A percentile compares a stretch with the other conserved stretches of the same genome.
These are phyloP conservation scores for Laetiporus sulphureus DNA, from an alignment of 1,284 basidiomycete genomes.

Conservation along the genomic window DNA sequence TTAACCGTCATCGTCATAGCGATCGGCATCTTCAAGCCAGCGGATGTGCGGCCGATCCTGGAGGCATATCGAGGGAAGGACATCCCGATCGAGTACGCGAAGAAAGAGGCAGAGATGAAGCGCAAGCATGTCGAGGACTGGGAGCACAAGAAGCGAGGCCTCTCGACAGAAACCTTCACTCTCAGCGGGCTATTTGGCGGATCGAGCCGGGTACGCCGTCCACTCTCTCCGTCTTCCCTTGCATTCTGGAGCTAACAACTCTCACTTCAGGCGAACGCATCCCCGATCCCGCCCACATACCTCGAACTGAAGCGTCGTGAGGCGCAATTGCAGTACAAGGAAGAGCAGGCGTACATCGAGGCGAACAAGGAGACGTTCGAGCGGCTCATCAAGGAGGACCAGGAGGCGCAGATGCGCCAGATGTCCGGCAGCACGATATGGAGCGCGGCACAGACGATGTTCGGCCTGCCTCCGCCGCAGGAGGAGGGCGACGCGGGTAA, in stretches of 20 bases:
- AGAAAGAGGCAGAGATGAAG: conserved; percentile 80
- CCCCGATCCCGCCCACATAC: conserved; percentile 68
- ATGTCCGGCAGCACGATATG: conserved; percentile 37
- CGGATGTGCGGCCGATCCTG: conserved; percentile 85
- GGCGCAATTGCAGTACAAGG: conserved; percentile 78
- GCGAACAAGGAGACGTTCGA: conserved; percentile 82
- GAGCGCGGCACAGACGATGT: conserved; percentile 18
- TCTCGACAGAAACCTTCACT: conserved; percentile 40
- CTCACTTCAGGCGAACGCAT: conserved; percentile 19
- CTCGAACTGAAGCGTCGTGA: conserved; percentile 88
- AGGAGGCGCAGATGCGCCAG: conserved; percentile 65
- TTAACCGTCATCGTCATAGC: conserved; percentile 38
- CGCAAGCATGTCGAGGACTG: conserved; percentile 77
- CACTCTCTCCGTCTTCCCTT: conserved; percentile 1
- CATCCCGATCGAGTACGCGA: conserved; percentile 85
- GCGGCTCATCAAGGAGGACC: conserved; percentile 74
- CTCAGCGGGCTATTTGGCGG: conserved; percentile 61
- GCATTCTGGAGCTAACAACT: not conserved
- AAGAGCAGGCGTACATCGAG: conserved; percentile 85
- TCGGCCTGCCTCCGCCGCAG: conserved; percentile 12
- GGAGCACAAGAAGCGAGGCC: conserved; percentile 50
- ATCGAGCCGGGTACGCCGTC: conserved; percentile 24
- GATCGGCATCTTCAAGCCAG: conserved; percentile 79
- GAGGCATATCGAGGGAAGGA: conserved; percentile 84
- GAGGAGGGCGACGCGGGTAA: conserved; percentile 1